Evolutionary conservation across 1,284 basidiomycete genomes (phyloP), one percentile per base, ranked within the genome.

Genomic region (Mycosarcoma mackinlayi): DNA sequence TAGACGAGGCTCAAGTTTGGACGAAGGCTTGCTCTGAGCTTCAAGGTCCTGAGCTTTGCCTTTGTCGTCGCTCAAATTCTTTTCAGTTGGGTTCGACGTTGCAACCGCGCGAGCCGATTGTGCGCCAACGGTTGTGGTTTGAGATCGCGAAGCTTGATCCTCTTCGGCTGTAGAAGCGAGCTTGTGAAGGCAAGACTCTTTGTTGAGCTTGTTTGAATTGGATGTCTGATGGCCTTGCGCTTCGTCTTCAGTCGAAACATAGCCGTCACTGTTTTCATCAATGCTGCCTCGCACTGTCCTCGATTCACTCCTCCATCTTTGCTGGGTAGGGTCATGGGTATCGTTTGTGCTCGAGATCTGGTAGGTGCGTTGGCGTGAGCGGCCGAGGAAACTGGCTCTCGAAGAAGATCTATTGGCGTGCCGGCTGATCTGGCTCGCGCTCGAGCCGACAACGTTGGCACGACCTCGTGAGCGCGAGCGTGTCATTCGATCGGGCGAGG

Each of bases 341-440:
- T 53, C 23, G 4, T 33, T 21, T 5, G 40, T 46, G 8, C 54
- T 31, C 27, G 64, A 64, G 53, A 60, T 63, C 39, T 70, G 61
- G 25, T 70, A 70, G 28, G 64, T 49, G 10, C 67, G 56, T 18
- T 61, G 61, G 7, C 67, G 67, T 10, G 67, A 54, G 35, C 67
- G 42, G 30, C 67, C 67, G 1, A 70, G 44, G 38, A 70, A 70
- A 37, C 67, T 70, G 2, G 67, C 67, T 34, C 67, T 48, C 4
- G 67, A 65, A 0, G 56, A 55, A 5, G 67, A 70, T n/a, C 61
- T 53, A 35, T 54, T 65, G 52, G 1, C 39, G 27, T 56, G 52
- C 8, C 63, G 34, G 0, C 57, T 42, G 6, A 48, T 21, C 11
- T 56, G 56, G 14, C 50, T 45, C 3, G 63, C n/a, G 14, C 25